Conservation (phyloP, 176 grass and related monocot species). For the Zoysia japonica region DNA sequence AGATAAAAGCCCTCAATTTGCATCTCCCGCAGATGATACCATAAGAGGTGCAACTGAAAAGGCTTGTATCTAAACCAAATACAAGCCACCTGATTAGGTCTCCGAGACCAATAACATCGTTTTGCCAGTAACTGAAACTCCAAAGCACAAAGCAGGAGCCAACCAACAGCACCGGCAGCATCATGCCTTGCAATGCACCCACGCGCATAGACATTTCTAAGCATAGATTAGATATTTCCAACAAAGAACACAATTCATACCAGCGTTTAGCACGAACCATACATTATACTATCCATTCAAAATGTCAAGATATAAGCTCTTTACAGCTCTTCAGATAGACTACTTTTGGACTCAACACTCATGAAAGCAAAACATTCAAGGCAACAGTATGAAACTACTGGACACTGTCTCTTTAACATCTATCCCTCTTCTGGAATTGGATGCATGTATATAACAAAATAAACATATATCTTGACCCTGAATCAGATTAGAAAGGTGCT, state of each 20-base stretch:
- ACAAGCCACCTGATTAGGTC: too few relatives aligned
- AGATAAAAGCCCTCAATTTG: too few relatives aligned
- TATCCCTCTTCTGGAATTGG: slow-evolving; percentile 7
- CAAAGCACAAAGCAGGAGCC: too few relatives aligned
- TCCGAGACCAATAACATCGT: too few relatives aligned
- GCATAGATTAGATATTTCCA: background rate
- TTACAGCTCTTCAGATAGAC: slow-evolving; percentile 19
- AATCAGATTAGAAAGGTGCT: background rate
- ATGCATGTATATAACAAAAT: slow-evolving; percentile 34
- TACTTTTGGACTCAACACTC: background rate
- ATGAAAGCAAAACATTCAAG: background rate
- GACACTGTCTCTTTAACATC: slow-evolving; percentile 15
- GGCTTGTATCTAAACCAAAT: too few relatives aligned
- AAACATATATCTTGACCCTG: slow-evolving; percentile 15
- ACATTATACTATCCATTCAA: slow-evolving; percentile 2
- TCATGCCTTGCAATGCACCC: too few relatives aligned
- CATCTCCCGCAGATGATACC: too few relatives aligned
- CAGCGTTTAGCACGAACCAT: background rate
- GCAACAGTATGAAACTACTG: slow-evolving; percentile 7
- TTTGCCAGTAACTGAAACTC: too few relatives aligned
- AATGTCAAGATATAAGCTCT: slow-evolving; percentile 7
- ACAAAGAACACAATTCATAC: background rate
- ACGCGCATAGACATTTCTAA: too few relatives aligned
- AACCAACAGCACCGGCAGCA: too few relatives aligned
- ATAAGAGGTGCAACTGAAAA: too few relatives aligned